Conservation (phyloP, 768 basidiomycete species). For the Mycena olivaceomarginata region DNA sequence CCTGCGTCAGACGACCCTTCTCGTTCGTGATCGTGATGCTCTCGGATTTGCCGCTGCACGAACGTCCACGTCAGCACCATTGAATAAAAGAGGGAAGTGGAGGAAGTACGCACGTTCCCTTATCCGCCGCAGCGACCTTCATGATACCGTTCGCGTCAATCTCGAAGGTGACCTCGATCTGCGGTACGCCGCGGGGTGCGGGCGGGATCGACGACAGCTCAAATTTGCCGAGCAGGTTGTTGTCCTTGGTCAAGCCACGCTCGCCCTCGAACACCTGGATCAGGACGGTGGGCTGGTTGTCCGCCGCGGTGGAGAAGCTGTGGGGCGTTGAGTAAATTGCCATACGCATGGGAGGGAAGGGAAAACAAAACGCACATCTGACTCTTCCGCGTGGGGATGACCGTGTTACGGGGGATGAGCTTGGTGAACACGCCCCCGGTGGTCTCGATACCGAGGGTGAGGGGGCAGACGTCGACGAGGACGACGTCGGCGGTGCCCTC, state of each 20-base stretch:
- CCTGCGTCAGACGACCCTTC: slow-evolving; percentile 92
- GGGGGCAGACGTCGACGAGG: slow-evolving; percentile 96
- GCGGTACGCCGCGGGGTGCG: slow-evolving; percentile 96
- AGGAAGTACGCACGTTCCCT: slow-evolving; percentile 84
- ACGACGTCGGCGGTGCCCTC: slow-evolving; percentile 93
- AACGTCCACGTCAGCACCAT: background rate
- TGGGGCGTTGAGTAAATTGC: slow-evolving; percentile 34
- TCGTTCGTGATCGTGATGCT: slow-evolving; percentile 97
- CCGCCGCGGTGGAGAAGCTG: slow-evolving; percentile 88
- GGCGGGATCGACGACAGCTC: slow-evolving; percentile 95
- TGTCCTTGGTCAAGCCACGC: slow-evolving; percentile 98
- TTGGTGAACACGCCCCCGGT: slow-evolving; percentile 99
- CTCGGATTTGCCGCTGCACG: slow-evolving; percentile 85
- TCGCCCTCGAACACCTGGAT: slow-evolving; percentile 99
- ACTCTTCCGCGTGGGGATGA: slow-evolving; percentile 97
- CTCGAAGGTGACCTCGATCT: slow-evolving; percentile 98
- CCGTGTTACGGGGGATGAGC: slow-evolving; percentile 97
- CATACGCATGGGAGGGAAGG: background rate
- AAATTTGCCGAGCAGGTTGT: slow-evolving; percentile 98
- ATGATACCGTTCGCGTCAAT: slow-evolving; percentile 97
- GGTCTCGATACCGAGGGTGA: slow-evolving; percentile 99
- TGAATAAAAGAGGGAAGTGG: background rate
- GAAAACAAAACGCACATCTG: slow-evolving; percentile 94
- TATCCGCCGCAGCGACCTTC: slow-evolving; percentile 94
- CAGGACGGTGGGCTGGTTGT: slow-evolving; percentile 95